Evolutionary conservation across 495 filamentous ascomycete genomes (phyloP).

Genomic region (Chaetomium cochliodes): DNA sequence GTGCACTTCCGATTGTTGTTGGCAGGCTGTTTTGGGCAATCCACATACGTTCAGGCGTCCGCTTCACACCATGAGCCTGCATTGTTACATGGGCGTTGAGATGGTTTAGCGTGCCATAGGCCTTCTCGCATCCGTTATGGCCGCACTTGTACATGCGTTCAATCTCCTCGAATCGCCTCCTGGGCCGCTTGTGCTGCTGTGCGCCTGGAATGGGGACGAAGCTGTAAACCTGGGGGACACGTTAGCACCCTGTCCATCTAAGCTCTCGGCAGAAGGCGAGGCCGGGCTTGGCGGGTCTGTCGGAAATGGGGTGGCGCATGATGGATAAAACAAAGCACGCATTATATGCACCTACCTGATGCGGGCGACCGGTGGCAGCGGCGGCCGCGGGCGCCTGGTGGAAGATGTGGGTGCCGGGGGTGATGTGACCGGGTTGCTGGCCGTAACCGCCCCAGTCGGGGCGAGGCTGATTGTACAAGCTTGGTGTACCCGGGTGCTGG

Average conservation of each 20-base stretch:
- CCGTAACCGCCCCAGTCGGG: constrained; percentile 81
- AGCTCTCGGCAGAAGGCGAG: neutral
- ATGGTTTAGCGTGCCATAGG: constrained; percentile 94
- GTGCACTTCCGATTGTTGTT: too few relatives aligned
- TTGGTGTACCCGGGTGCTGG: constrained; percentile 47
- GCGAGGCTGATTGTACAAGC: constrained; percentile 66
- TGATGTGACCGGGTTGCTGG: constrained; percentile 59
- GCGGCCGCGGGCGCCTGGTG: constrained; percentile 57
- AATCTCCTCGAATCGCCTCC: constrained; percentile 95
- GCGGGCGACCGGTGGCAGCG: constrained; percentile 57
- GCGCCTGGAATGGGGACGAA: constrained; percentile 98
- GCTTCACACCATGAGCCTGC: constrained; percentile 90
- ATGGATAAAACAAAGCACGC: neutral
- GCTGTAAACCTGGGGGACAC: constrained; percentile 73
- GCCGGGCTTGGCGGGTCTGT: neutral
- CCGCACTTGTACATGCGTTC: constrained; percentile 99
- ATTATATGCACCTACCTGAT: constrained; percentile 60
- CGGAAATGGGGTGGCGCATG: neutral
- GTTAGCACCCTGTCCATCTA: constrained; percentile 4
- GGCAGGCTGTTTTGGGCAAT: neutral
- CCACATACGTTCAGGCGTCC: constrained; percentile 91
- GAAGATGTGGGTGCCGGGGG: constrained; percentile 46
- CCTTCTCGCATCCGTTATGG: constrained; percentile 97
- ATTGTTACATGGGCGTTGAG: constrained; percentile 97
- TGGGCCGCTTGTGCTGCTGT: constrained; percentile 94